These are phyloP conservation scores for Cyberlindnera sargentensis DNA, from an alignment of 805 yeast species.

Conservation along the genomic window DNA sequence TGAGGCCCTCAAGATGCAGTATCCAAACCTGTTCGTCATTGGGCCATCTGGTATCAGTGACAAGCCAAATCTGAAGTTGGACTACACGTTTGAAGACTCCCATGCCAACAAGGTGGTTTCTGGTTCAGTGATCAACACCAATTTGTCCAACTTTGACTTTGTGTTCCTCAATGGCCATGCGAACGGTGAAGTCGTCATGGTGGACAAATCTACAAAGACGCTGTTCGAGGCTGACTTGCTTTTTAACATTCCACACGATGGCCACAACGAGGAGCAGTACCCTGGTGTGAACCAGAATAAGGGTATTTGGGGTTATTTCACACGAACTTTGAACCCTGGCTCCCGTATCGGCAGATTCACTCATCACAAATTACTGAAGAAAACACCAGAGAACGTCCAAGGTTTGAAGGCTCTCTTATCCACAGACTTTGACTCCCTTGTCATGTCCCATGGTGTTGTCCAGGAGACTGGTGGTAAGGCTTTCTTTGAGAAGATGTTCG, in stretches of 20 bases:
- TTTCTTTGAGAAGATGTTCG: constrained; percentile 14
- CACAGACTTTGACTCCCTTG: constrained; percentile 44
- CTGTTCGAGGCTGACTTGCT: constrained; percentile 55
- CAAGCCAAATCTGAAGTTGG: constrained; percentile 32
- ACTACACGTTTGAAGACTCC: constrained; percentile 29
- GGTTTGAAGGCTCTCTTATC: constrained; percentile 14
- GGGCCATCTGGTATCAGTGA: constrained; percentile 38
- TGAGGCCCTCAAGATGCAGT: constrained; percentile 38
- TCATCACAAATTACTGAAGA: constrained; percentile 20
- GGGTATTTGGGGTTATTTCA: constrained; percentile 35
- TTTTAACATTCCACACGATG: constrained; percentile 46
- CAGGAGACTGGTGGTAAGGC: constrained; percentile 34
- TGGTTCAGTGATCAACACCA: constrained; percentile 29
- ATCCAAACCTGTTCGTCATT: constrained; percentile 45
- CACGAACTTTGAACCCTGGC: constrained; percentile 36
- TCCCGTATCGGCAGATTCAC: constrained; percentile 30
- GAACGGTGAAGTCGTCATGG: constrained; percentile 54
- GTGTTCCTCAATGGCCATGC: constrained; percentile 48
- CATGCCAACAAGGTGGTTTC: constrained; percentile 31
- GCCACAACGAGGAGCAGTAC: constrained; percentile 47
- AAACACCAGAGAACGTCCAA: constrained; percentile 7
- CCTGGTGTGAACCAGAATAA: constrained; percentile 34
- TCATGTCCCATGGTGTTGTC: constrained; percentile 56
- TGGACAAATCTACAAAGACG: constrained; percentile 39
- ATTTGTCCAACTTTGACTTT: constrained; percentile 44